Base-by-base conservation (phyloP, 345 rosid genomes). In the Raphanus raphanistrum region DNA sequence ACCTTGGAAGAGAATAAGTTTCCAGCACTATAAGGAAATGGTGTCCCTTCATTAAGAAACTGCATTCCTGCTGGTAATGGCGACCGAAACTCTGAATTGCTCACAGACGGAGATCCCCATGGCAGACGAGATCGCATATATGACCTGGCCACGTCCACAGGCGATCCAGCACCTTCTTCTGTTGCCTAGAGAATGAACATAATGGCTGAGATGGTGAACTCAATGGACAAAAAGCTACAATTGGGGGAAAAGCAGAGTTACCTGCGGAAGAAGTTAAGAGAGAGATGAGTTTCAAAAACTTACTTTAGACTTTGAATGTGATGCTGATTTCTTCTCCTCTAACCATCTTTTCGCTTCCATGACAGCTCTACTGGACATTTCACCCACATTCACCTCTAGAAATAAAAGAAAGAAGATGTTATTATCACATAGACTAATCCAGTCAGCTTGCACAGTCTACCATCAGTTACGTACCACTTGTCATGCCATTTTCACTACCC, bases 311-410 rank as follows among this genome's bases (percentile, higher is more conserved):
- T 85, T 89, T 43, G 86, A 81, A 76, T 48, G 84, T 72, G 92
- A 87, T 33, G 86, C 88, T 7, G 69, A 83, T 84, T 87, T 94
- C 87, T 92, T 92, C 84, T 86, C 88, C 81, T 87, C 87, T 16
- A 89, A 75, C 97, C 97, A 92, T 71, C 84, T 90, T 72, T 84
- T 90, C 54, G 98, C 97, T 88, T 92, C 96, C 75, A 61, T 74
- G 66, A 89, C 85, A 82, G 90, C 90, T 76, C 82, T 64, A 76
- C 58, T 79, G 74, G 86, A 71, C 72, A 76, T 73, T 70, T 84
- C 89, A 80, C 86, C 86, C 68, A 58, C 73, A 75, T 75, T 84
- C 33, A 70, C 82, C 79, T 86, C 94, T 90, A 85, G 26, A 80
- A 78, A 68, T 10, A 63, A 77, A 81, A 71, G 6, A 8, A 2